phyloP scores from a whole-genome alignment of 75 land plant species.

The Sequoia sempervirens region DNA sequence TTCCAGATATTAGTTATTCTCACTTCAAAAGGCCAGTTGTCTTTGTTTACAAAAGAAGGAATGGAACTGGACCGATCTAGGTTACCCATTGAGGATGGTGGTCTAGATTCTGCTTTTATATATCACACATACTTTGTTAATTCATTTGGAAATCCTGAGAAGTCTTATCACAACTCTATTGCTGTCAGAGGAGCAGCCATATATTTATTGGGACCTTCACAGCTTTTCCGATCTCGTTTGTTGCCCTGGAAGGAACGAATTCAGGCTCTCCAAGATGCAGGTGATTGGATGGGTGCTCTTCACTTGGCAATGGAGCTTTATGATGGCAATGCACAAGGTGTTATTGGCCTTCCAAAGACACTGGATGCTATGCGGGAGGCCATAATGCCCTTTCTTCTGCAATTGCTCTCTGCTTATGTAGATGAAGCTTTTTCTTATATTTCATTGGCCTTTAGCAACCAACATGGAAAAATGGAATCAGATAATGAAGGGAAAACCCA shows the following conservation, averaged over 20 bases:
- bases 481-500: constrained; percentile 6
- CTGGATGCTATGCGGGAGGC: constrained; percentile 62
- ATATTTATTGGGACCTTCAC: constrained; percentile 75
- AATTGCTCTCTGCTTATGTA: constrained; percentile 79
- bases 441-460: constrained; percentile 70
- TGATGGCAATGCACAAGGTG: constrained; percentile 93
- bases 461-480: constrained; percentile 27
- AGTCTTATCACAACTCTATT: constrained; percentile 80
- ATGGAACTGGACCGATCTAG: constrained; percentile 64
- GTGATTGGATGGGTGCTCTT: constrained; percentile 99
- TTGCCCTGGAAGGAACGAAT: constrained; percentile 97
- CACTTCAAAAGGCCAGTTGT: constrained; percentile 70
- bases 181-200: constrained; percentile 82
- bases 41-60: constrained; percentile 84
- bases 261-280: constrained; percentile 85
- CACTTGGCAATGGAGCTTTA: constrained; percentile 94
- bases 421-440: constrained; percentile 97
- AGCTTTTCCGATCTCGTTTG: constrained; percentile 77
- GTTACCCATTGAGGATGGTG: constrained; percentile 40
- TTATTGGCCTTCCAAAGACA: constrained; percentile 86
- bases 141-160: constrained; percentile 89
- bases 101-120: constrained; percentile 48
- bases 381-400: constrained; percentile 80
- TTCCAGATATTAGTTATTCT: constrained; percentile 84
- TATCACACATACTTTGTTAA: constrained; percentile 79